Base-by-base conservation (phyloP, 2,329 filamentous ascomycete genomes). In the Nemania sp. region DNA sequence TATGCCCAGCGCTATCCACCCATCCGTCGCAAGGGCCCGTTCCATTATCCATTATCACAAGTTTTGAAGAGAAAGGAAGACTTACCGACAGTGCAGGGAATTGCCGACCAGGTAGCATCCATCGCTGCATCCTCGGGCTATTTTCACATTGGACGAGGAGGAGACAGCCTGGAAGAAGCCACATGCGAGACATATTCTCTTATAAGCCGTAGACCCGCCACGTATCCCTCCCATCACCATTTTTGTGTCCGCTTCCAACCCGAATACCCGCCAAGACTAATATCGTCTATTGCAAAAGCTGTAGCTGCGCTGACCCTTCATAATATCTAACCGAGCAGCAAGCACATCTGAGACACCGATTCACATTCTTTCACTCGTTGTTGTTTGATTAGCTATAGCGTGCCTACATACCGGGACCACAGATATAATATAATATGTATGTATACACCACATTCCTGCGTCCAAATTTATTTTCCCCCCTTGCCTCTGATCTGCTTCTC, bases 31-130 rank as follows among this genome's bases (percentile, higher is more conserved):
- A 34, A 39, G 42, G 52, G 39, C 33, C 12, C 33, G 30, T 36
- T 34, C 28, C 30, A n/a, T n/a, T n/a, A n/a, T n/a, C n/a, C 34
- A 31, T 22, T 23, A 40, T 54, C 55, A 52, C 51, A 50, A 46
- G 40, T 49, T 40, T 22, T 6, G 7, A 24, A 14, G 31, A 15
- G 11, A 28, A 42, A 17, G 37, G 39, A 44, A 31, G 7, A 31
- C 22, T 7, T 14, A 28, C 23, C 31, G 26, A 33, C 24, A 48
- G 34, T n/a, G n/a, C n/a, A n/a, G n/a, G 33, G 40, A 49, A 37
- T 44, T 53, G 36, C 43, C 49, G 50, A 20, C 37, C n/a, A n/a
- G n/a, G n/a, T 41, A 45, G 28, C 36, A 41, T 33, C 17, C 28
- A 11, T 51, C 23, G 42, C 20, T 47, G 14, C 46, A 39, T 37